phyloP scores from a whole-genome alignment of 2,329 filamentous ascomycete genomes.

The Monosporascus sp. region DNA sequence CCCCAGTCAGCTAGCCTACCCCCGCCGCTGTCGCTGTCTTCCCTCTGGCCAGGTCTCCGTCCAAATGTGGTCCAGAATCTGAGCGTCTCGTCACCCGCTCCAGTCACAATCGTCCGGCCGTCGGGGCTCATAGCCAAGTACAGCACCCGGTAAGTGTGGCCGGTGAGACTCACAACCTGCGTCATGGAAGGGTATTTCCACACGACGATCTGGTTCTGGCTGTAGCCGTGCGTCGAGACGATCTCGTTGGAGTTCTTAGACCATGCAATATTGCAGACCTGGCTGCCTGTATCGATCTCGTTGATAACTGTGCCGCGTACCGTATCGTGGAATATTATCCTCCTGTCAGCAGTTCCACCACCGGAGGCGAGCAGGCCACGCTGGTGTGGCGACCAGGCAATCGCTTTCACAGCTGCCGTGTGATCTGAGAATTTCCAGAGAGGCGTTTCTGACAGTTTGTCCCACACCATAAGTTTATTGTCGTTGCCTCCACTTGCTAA shows the following conservation, averaged over 20 bases:
- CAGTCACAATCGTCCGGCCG: conserved; percentile 87
- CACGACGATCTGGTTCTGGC: conserved; percentile 96
- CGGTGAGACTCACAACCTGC: conserved; percentile 89
- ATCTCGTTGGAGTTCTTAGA: conserved; percentile 97
- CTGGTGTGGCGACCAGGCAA: conserved; percentile 96
- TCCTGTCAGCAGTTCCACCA: conserved; percentile 89
- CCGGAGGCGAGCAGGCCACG: conserved; percentile 90
- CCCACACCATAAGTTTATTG: conserved; percentile 99
- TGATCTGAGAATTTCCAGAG: conserved; percentile 93
- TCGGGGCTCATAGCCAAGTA: conserved; percentile 98
- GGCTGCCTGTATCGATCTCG: conserved; percentile 92
- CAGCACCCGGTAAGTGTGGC: conserved; percentile 92
- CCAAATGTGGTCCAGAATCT: conserved; percentile 97
- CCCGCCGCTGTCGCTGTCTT: conserved; percentile 56
- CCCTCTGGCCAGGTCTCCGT: conserved; percentile 66
- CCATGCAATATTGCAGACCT: conserved; percentile 98
- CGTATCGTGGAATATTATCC: conserved; percentile 98
- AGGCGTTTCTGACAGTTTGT: conserved; percentile 87
- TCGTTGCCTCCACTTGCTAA: conserved; percentile 95
- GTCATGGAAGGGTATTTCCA: conserved; percentile 99
- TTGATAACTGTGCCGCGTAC: conserved; percentile 73
- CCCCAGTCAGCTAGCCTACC: conserved; percentile 72
- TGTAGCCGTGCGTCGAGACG: conserved; percentile 94
- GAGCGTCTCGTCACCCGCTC: conserved; percentile 91
- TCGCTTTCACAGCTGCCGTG: conserved; percentile 93